Evolutionary conservation across 2,329 filamentous ascomycete species (phyloP).

Genomic region (Aspergillus hortae): DNA sequence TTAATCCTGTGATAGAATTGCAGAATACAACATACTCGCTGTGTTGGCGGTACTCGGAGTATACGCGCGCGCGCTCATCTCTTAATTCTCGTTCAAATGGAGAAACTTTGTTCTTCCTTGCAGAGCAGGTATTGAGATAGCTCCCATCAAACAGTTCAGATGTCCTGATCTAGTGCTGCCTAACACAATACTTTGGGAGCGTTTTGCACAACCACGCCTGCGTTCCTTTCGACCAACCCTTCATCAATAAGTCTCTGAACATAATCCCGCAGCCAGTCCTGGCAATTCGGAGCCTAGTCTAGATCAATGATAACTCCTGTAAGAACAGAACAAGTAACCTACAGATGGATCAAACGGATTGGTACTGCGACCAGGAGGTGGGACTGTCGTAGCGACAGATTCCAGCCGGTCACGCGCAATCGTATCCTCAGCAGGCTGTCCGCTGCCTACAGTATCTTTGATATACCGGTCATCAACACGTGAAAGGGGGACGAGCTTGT

Average conservation of each 20-base stretch:
- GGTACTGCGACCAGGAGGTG: not conserved
- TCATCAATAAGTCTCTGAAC: conserved; percentile 2
- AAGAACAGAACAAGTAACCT: not conserved
- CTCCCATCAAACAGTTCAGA: too few relatives aligned
- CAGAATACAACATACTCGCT: too few relatives aligned
- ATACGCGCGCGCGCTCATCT: too few relatives aligned
- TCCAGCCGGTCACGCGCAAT: conserved; percentile 2
- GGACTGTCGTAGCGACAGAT: conserved; percentile 1
- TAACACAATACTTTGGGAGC: not conserved
- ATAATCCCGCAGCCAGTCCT: conserved; percentile 2
- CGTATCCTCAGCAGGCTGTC: not conserved
- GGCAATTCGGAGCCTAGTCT: not conserved
- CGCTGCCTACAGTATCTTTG: not conserved
- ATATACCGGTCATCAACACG: not conserved
- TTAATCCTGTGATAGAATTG: too few relatives aligned
- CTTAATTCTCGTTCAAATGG: too few relatives aligned
- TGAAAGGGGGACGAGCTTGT: not conserved
- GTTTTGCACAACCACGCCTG: not conserved
- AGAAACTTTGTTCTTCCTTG: too few relatives aligned
- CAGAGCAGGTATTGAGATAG: too few relatives aligned
- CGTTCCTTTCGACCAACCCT: not conserved
- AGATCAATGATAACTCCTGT: not conserved
- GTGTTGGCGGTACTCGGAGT: too few relatives aligned
- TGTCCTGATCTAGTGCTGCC: not conserved
- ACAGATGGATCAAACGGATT: conserved; percentile 3